A percentile compares a stretch with the other conserved stretches of the same genome.
Evolutionary conservation across 306 rosid genomes (phyloP).

Genomic region (Prunus mongolica): DNA sequence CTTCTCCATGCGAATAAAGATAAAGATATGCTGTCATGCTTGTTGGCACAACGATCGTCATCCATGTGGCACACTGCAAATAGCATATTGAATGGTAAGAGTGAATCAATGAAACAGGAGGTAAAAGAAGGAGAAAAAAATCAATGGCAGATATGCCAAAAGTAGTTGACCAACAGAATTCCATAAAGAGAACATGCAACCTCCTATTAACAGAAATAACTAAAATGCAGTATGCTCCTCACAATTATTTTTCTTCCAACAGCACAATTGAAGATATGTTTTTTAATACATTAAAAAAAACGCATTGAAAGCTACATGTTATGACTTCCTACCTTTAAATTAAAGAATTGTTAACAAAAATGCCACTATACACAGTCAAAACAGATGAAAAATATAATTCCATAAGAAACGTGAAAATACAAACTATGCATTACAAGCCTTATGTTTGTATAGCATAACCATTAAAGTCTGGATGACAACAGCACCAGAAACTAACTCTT

Average conservation of each 20-base stretch:
- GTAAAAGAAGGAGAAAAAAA: neutral
- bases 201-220: neutral
- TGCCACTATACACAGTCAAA: neutral
- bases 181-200: neutral
- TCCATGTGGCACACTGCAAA: slow-evolving; percentile 97
- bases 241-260: neutral
- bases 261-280: neutral
- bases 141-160: neutral
- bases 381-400: neutral
- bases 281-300: neutral
- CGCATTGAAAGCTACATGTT: neutral
- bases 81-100: slow-evolving; percentile 2
- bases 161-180: neutral
- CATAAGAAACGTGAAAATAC: neutral
- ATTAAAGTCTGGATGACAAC: neutral
- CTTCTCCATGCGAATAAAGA: slow-evolving; percentile 98
- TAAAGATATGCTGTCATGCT: slow-evolving; percentile 95
- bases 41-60: slow-evolving; percentile 92
- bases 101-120: neutral
- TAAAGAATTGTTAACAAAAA: neutral
- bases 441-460: neutral
- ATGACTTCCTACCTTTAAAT: neutral
- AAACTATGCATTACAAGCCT: neutral
- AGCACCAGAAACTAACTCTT: slow-evolving; percentile 10
- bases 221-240: neutral